A percentile compares a stretch with the other conserved stretches of the same genome.
Conservation (phyloP, 2,329 filamentous ascomycete species). For the Exophiala calicioides region DNA sequence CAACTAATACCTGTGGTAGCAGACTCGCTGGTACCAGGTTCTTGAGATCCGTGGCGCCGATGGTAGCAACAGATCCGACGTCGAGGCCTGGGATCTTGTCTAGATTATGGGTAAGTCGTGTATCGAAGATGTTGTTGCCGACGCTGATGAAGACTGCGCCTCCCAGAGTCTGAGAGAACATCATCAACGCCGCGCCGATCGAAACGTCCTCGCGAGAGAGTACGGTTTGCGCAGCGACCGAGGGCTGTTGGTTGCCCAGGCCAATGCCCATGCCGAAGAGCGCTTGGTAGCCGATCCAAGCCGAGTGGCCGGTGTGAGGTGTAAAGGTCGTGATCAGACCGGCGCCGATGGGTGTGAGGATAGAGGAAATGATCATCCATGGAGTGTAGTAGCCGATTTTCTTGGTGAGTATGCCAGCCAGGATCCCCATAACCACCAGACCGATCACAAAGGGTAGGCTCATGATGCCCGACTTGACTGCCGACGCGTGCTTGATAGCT, state of each 20-base stretch:
- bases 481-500: conserved; percentile 40
- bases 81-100: conserved; percentile 42
- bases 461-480: conserved; percentile 23
- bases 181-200: conserved; percentile 27
- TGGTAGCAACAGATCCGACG: conserved; percentile 37
- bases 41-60: conserved; percentile 46
- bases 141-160: conserved; percentile 32
- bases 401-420: conserved; percentile 13
- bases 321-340: conserved; percentile 35
- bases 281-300: conserved; percentile 35
- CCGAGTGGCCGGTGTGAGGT: conserved; percentile 17
- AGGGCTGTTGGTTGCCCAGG: conserved; percentile 28
- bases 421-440: conserved; percentile 22
- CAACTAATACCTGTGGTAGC: conserved; percentile 36
- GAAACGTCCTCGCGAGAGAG: conserved; percentile 26
- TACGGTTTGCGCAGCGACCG: conserved; percentile 27
- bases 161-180: conserved; percentile 26
- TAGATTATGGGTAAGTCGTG: conserved; percentile 55
- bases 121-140: conserved; percentile 62
- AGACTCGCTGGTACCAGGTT: conserved; percentile 36
- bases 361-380: conserved; percentile 27
- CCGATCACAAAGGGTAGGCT: conserved; percentile 21
- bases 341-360: conserved; percentile 30
- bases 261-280: conserved; percentile 32
- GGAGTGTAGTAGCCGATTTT: conserved; percentile 31